Percentiles rank a stretch among this genome's conserved stretches.
phyloP scores from a whole-genome alignment of 768 basidiomycete genomes.

The Lactarius akahatsu region DNA sequence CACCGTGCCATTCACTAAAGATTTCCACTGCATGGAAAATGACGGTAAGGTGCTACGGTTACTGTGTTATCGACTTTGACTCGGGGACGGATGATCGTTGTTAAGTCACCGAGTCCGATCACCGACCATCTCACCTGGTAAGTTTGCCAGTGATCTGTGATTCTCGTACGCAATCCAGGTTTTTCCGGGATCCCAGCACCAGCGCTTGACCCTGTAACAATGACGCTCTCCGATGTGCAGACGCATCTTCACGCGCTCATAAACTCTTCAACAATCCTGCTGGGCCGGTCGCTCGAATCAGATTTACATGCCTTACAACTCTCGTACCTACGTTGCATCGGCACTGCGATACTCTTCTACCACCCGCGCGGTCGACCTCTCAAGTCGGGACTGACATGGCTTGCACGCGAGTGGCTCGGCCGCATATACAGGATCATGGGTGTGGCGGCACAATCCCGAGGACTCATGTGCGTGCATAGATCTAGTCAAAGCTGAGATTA shows the following conservation, averaged over 20 bases:
- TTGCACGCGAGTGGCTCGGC: slow-evolving; percentile 89
- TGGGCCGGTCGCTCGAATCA: slow-evolving; percentile 94
- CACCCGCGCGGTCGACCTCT: slow-evolving; percentile 92
- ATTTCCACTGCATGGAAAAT: neutral
- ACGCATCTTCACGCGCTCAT: slow-evolving; percentile 61
- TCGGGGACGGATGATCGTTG: neutral
- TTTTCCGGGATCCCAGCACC: slow-evolving; percentile 93
- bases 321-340: slow-evolving; percentile 83
- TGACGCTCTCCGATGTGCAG: slow-evolving; percentile 80
- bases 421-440: slow-evolving; percentile 81
- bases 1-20: neutral
- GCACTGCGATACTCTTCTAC: slow-evolving; percentile 86
- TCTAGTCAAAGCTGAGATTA: slow-evolving; percentile 76
- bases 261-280: slow-evolving; percentile 68
- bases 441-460: slow-evolving; percentile 89
- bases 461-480: slow-evolving; percentile 89
- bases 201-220: slow-evolving; percentile 64
- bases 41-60: neutral
- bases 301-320: slow-evolving; percentile 87
- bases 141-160: neutral
- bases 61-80: neutral
- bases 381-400: slow-evolving; percentile 90
- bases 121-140: neutral
- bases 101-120: neutral
- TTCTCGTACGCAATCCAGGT: slow-evolving; percentile 39